These are phyloP conservation scores for Ganoderma meredithae DNA, from an alignment of 1,284 basidiomycete genomes.

Conservation along the genomic window DNA sequence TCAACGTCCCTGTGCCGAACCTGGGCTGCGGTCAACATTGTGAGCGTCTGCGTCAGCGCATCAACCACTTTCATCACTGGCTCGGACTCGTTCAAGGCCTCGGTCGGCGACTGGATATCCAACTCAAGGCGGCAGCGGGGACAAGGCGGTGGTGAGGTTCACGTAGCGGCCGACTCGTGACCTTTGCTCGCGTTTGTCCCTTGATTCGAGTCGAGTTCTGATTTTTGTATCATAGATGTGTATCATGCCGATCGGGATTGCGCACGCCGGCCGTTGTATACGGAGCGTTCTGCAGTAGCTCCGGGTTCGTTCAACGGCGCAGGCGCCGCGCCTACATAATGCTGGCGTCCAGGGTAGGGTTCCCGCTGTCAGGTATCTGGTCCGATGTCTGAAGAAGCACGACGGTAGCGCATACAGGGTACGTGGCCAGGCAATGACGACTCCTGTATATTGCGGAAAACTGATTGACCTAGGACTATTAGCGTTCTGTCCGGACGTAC, in stretches of 20 bases:
- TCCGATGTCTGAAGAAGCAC: neutral
- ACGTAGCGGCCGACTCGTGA: neutral
- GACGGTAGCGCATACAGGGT: neutral
- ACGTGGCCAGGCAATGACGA: no score
- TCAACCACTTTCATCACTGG: slow-evolving; percentile 40
- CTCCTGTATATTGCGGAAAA: neutral
- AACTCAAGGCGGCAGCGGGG: slow-evolving; percentile 47
- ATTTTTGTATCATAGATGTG: neutral
- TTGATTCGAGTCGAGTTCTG: neutral
- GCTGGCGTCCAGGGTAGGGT: no score
- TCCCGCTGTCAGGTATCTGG: neutral
- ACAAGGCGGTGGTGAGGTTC: slow-evolving; percentile 23
- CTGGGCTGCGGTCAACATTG: slow-evolving; percentile 35
- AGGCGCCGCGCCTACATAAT: no score
- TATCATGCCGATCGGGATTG: neutral
- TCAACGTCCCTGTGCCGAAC: slow-evolving; percentile 37
- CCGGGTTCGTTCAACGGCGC: no score
- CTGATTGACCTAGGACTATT: neutral
- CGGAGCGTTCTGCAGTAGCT: neutral
- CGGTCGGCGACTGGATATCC: slow-evolving; percentile 59
- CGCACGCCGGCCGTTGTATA: neutral
- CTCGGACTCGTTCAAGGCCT: slow-evolving; percentile 65
- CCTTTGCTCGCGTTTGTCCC: neutral
- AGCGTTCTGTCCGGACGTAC: neutral
- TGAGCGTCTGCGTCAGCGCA: slow-evolving; percentile 36